phyloP scores from a whole-genome alignment of 2,329 filamentous ascomycete genomes.

The Ophiostoma angusticollis region DNA sequence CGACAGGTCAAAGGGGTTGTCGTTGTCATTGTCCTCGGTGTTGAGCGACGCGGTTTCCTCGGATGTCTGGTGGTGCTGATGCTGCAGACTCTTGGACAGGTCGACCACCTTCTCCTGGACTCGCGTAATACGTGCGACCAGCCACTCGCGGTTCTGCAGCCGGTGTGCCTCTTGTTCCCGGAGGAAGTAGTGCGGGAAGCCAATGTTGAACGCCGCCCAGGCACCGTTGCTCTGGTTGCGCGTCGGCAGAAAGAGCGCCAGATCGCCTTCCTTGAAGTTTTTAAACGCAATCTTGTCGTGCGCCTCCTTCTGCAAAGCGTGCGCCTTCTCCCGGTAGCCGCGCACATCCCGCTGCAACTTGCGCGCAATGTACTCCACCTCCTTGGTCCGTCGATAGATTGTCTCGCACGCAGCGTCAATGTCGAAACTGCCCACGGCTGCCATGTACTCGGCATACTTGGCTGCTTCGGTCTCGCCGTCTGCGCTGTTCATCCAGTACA shows the following conservation, averaged over 20 bases:
- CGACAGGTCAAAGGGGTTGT: constrained; percentile 93
- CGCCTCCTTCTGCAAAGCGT: constrained; percentile 66
- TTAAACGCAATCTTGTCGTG: constrained; percentile 94
- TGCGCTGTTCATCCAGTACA: constrained; percentile 70
- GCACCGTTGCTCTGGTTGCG: constrained; percentile 87
- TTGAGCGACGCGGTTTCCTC: constrained; percentile 37
- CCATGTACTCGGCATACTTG: constrained; percentile 64
- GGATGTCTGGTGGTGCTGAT: constrained; percentile 23
- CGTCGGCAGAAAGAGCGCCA: constrained; percentile 87
- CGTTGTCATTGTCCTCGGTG: constrained; percentile 61
- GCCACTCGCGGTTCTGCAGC: constrained; percentile 76
- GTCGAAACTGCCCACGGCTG: constrained; percentile 64
- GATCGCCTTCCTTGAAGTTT: constrained; percentile 90
- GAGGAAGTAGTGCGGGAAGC: constrained; percentile 92
- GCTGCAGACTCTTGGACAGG: constrained; percentile 60
- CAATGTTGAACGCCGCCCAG: constrained; percentile 97
- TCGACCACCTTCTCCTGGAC: constrained; percentile 91
- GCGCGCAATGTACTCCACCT: constrained; percentile 82
- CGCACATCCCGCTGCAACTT: constrained; percentile 88
- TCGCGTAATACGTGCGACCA: constrained; percentile 85
- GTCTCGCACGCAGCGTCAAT: constrained; percentile 74
- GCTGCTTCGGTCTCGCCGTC: constrained; percentile 54
- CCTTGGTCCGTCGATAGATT: constrained; percentile 78
- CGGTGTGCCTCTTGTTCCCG: constrained; percentile 85
- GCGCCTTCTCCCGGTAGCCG: constrained; percentile 75